Base-by-base conservation (phyloP, 768 basidiomycete genomes). In the Tylopilus vinaceipallidus region DNA sequence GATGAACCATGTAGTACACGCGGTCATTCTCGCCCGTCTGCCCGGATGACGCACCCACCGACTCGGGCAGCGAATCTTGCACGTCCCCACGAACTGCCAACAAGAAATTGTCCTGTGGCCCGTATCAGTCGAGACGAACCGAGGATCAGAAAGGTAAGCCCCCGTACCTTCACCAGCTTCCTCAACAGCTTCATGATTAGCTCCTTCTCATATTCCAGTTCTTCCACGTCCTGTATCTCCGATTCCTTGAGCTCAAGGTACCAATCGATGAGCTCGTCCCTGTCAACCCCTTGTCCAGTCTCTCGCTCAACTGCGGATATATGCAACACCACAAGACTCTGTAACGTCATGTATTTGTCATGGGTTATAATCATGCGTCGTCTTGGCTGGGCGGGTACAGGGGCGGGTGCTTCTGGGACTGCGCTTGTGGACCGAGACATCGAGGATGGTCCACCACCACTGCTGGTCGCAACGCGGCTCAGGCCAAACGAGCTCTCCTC, bases 201-300 rank as follows among this genome's bases (percentile, higher is more conserved):
- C 66, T 93, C 91, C 60, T 86, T 86, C 71, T 98, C 90, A 57
- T 88, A 87, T 58, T 98, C 93, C 16, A 97, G 71, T 60, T 95
- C 86, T 46, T 94, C 92, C 6, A 92, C 78, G 45, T 87, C 84
- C 55, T 86, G 80, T 33, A 98, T 73, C 54, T 93, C 88, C 9
- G 76, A 73, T 68, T 99, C 97, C 66, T 83, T 88, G 55, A 81
- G 71, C 72, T 99, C 97, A 47, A 98, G 79, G 64, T 98, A 98
- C 95, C 93, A 95, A 65, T 95, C 92, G 54, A 95, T 88, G 47
- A 99, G 77, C 59, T 97, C 95, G 57, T 95, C 93, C 38, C 86
- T 79, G 60, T 93, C 89, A 34, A 95, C 71, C 3, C 95, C 95
- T 45, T 70, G 75, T 17, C 86, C 86, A 0, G 81, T 85, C 59